phyloP scores from a whole-genome alignment of 352 stramenopile genomes.

The Phytopythium aichiense region DNA sequence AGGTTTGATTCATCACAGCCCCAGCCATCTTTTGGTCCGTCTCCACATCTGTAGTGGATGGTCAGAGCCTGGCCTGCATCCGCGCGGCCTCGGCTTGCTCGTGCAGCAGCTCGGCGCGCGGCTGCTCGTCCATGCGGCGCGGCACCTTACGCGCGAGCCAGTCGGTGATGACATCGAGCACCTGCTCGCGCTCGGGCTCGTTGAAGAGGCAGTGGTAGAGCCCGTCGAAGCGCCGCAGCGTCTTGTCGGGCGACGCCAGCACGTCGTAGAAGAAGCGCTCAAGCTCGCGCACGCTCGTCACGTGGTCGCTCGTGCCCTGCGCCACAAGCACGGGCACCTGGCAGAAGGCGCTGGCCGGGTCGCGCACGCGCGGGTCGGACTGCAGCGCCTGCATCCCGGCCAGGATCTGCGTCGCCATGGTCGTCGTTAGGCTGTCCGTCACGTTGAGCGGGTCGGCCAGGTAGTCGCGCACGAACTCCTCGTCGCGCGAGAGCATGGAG shows the following conservation, averaged over 20 bases:
- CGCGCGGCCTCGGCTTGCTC: background rate
- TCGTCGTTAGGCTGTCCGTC: conserved; percentile 27
- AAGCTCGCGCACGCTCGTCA: conserved; percentile 37
- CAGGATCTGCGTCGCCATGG: conserved; percentile 12
- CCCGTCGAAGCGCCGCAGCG: conserved; percentile 52
- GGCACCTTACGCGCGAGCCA: conserved; percentile 27
- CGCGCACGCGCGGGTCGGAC: conserved; percentile 19
- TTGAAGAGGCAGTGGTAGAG: conserved; percentile 56
- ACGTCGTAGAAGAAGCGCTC: conserved; percentile 40
- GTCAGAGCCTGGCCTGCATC: background rate
- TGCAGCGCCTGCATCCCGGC: conserved; percentile 29
- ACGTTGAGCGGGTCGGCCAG: conserved; percentile 49
- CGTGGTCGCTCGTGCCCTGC: conserved; percentile 36
- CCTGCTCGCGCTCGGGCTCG: conserved; percentile 43
- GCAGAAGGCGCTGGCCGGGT: conserved; percentile 29
- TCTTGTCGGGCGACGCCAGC: conserved; percentile 48
- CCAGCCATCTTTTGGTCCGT: no score
- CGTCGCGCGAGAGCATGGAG: conserved; percentile 22
- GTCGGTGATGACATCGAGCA: conserved; percentile 28
- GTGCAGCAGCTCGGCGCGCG: background rate
- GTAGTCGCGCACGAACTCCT: conserved; percentile 47
- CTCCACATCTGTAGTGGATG: background rate
- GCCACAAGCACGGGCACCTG: conserved; percentile 24
- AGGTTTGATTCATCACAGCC: no score
- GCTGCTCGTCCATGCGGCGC: background rate